These are phyloP conservation scores for Silene coronaria DNA, from an alignment of 179 eudicot species.

Conservation along the genomic window DNA sequence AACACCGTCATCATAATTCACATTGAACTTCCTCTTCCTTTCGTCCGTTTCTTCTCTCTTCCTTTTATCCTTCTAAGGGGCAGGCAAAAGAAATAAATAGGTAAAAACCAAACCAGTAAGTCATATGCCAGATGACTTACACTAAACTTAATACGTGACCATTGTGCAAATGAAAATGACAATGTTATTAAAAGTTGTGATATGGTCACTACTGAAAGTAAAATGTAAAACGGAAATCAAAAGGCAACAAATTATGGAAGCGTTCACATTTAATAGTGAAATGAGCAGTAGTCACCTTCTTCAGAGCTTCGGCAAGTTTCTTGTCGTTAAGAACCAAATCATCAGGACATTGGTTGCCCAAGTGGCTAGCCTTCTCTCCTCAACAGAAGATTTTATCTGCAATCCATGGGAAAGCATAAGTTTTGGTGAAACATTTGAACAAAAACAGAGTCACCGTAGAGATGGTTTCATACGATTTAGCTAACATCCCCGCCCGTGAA, in stretches of 20 bases:
- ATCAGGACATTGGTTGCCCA: constrained; percentile 93
- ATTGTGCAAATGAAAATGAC: no score
- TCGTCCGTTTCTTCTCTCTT: not conserved
- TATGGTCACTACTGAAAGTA: no score
- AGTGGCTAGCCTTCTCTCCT: constrained; percentile 64
- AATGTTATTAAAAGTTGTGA: no score
- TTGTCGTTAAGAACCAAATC: constrained; percentile 74
- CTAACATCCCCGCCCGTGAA: no score
- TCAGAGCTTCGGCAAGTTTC: constrained; percentile 45
- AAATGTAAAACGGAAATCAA: no score
- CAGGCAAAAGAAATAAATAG: not conserved
- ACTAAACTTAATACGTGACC: no score
- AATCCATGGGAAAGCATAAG: not conserved
- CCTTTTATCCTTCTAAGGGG: constrained; percentile 14
- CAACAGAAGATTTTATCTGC: constrained; percentile 50
- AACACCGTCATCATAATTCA: constrained; percentile 70
- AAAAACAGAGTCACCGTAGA: no score
- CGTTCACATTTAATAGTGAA: no score
- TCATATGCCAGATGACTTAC: no score
- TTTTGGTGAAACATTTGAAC: no score
- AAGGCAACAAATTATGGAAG: no score
- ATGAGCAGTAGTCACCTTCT: constrained; percentile 9
- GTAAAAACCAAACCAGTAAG: not conserved
- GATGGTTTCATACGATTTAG: not conserved
- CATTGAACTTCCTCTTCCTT: not conserved